Evolutionary conservation across 1,284 basidiomycete species (phyloP).

Genomic region (Porodaedalea pini): DNA sequence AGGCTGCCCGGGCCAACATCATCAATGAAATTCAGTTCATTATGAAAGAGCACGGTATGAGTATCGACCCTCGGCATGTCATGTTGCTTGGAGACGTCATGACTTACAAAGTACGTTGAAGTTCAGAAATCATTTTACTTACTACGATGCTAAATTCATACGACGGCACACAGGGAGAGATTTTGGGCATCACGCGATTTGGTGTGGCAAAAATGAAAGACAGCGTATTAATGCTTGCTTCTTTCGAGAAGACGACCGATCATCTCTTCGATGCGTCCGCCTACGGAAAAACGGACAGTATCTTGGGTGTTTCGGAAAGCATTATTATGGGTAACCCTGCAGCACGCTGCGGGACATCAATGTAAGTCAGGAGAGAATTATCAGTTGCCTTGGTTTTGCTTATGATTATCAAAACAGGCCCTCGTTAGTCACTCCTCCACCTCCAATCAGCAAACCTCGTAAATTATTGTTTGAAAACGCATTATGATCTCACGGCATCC

Average conservation of each 20-base stretch:
- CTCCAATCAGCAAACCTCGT: slow-evolving; percentile 49
- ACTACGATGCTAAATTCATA: neutral
- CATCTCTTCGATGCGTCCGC: slow-evolving; percentile 98
- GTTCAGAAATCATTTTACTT: neutral
- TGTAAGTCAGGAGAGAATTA: slow-evolving; percentile 71
- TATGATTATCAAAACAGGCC: slow-evolving; percentile 38
- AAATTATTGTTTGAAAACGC: slow-evolving; percentile 56
- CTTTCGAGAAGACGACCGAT: slow-evolving; percentile 99
- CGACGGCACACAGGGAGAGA: slow-evolving; percentile 72
- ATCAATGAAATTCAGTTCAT: slow-evolving; percentile 98
- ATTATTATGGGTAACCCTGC: slow-evolving; percentile 99
- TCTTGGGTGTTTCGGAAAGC: slow-evolving; percentile 96
- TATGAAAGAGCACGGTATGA: slow-evolving; percentile 98
- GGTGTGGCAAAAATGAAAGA: slow-evolving; percentile 99
- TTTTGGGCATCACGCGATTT: slow-evolving; percentile 97
- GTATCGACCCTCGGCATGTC: slow-evolving; percentile 97
- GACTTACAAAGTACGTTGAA: slow-evolving; percentile 81
- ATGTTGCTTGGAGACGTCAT: slow-evolving; percentile 99
- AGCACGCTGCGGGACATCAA: slow-evolving; percentile 90
- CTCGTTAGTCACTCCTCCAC: slow-evolving; percentile 52
- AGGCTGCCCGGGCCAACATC: slow-evolving; percentile 92
- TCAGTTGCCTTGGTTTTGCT: slow-evolving; percentile 2
- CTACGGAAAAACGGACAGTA: slow-evolving; percentile 92
- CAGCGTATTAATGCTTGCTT: slow-evolving; percentile 97
- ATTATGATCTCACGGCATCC: no score